These are phyloP conservation scores for Jimgerdemannia lactiflua DNA, from an alignment of 192 early-diverging fungal species.

Conservation along the genomic window DNA sequence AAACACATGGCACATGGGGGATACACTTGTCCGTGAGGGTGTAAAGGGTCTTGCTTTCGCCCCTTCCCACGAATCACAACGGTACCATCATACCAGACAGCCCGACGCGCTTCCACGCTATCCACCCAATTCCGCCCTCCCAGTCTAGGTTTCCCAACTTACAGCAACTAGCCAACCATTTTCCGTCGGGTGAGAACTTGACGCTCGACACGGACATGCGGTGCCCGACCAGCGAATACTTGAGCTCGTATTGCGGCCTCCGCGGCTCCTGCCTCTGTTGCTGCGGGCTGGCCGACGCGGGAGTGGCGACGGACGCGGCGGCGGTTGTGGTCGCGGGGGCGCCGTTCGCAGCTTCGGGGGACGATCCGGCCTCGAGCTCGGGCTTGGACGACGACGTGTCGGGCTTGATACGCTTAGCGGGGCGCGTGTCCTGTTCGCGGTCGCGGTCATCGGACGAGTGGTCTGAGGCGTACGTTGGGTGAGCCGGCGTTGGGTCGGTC, in stretches of 20 bases:
- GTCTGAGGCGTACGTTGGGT: background rate
- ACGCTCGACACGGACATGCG: slow-evolving; percentile 92
- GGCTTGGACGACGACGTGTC: background rate
- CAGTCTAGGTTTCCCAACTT: slow-evolving; percentile 27
- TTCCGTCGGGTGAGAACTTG: slow-evolving; percentile 98
- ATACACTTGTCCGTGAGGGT: too few species aligned
- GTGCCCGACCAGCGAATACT: slow-evolving; percentile 90
- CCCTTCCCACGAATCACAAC: too few species aligned
- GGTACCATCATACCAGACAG: too few species aligned
- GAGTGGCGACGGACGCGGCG: too few species aligned
- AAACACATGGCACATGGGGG: too few species aligned
- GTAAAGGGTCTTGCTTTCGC: too few species aligned
- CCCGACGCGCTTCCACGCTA: too few species aligned
- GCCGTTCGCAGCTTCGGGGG: too few species aligned
- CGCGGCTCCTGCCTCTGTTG: slow-evolving; percentile 12
- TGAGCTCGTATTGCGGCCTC: slow-evolving; percentile 82
- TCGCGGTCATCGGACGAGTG: background rate
- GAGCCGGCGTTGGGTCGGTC: background rate
- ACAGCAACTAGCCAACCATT: slow-evolving; percentile 92
- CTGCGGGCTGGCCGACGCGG: too few species aligned
- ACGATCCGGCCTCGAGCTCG: background rate
- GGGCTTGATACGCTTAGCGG: background rate
- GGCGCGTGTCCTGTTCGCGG: background rate
- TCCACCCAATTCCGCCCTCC: too few species aligned
- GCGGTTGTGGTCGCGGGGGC: too few species aligned